These are phyloP conservation scores for Suhomyces kilbournensis DNA, from an alignment of 805 yeast genomes.

Conservation along the genomic window DNA sequence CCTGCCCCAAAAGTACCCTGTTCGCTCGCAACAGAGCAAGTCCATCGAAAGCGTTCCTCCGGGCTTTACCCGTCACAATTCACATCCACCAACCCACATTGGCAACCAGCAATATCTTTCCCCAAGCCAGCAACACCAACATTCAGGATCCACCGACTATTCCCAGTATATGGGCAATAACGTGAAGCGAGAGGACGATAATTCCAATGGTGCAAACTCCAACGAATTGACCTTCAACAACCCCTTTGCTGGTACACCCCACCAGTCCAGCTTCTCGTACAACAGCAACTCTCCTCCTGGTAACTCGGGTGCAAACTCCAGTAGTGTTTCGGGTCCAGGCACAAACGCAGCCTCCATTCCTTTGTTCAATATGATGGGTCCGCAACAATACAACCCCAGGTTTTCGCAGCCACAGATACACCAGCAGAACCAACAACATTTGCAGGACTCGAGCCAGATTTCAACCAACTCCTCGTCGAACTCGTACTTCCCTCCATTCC, in stretches of 20 bases:
- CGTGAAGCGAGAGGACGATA: slow-evolving; percentile 14
- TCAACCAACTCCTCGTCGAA: not conserved
- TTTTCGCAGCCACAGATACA: slow-evolving; percentile 1
- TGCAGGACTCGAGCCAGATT: not conserved
- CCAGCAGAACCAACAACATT: slow-evolving; percentile 1
- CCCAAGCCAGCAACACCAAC: slow-evolving; percentile 7
- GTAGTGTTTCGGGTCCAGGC: slow-evolving; percentile 1
- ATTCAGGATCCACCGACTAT: not conserved
- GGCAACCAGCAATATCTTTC: slow-evolving; percentile 7
- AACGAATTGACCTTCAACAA: slow-evolving; percentile 20
- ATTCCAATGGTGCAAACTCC: not conserved
- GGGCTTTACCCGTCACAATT: slow-evolving; percentile 1
- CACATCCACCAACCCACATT: slow-evolving; percentile 11
- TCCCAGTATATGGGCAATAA: not conserved
- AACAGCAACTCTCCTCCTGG: not conserved
- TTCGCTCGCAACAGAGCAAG: not conserved
- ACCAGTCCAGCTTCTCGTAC: slow-evolving; percentile 5
- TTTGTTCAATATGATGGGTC: slow-evolving; percentile 2
- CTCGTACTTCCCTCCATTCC: slow-evolving; percentile 8
- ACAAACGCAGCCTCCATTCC: slow-evolving; percentile 2
- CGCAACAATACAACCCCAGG: slow-evolving; percentile 3
- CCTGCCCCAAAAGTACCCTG: slow-evolving; percentile 4
- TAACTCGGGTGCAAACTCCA: not conserved
- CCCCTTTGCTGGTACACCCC: slow-evolving; percentile 16
- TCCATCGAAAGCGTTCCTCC: not conserved